These are phyloP conservation scores for Cudoniella acicularis DNA, from an alignment of 495 filamentous ascomycete species.

Conservation along the genomic window DNA sequence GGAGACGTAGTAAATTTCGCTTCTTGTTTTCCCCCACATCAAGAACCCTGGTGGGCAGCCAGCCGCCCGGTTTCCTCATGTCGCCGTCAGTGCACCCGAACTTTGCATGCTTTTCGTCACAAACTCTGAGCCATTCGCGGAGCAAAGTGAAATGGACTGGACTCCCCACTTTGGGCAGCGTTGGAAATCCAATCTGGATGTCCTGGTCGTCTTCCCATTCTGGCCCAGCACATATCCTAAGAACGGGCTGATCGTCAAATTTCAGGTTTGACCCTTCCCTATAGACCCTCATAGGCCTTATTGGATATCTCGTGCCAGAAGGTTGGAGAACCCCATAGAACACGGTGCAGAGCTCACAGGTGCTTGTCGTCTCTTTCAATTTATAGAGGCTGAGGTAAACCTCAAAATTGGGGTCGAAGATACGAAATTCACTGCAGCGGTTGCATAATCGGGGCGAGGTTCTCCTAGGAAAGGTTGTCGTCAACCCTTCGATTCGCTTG, in stretches of 20 bases:
- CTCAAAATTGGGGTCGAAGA: not conserved
- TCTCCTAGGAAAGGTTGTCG: not conserved
- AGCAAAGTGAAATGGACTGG: not conserved
- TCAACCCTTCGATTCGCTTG: not conserved
- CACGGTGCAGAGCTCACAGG: too few species aligned
- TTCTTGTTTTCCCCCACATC: not conserved
- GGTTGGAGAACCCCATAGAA: too few species aligned
- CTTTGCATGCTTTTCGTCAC: not conserved
- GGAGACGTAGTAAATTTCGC: not conserved
- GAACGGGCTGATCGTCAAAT: not conserved
- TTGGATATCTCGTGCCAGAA: too few species aligned
- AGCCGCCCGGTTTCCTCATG: not conserved
- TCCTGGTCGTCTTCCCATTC: not conserved
- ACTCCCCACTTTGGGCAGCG: not conserved
- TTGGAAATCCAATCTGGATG: not conserved
- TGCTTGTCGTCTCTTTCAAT: too few species aligned
- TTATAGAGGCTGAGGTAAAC: too few species aligned
- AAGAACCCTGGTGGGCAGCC: not conserved
- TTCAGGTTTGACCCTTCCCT: too few species aligned
- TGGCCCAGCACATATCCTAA: not conserved
- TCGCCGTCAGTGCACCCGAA: too few species aligned
- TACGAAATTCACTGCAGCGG: not conserved
- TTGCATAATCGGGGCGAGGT: not conserved
- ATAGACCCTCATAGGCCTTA: too few species aligned
- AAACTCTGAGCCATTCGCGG: not conserved